Evolutionary conservation across 2,329 filamentous ascomycete species (phyloP), one percentile per base, ranked within the genome.

Genomic region (Dothistroma septosporum): DNA sequence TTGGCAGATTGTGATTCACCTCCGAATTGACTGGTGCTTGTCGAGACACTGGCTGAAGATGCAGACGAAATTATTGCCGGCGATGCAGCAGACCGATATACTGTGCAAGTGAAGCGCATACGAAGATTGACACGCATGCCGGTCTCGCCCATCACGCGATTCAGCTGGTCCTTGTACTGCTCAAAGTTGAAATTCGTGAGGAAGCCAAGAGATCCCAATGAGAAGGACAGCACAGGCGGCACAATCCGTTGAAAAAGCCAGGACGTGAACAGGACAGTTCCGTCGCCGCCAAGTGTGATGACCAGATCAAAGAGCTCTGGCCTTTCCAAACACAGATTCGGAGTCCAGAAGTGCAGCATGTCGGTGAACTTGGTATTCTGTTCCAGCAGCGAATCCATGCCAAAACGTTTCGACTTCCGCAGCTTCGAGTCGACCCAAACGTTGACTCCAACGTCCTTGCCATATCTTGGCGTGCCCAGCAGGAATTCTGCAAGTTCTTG

Each of bases 391-490:
- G 86, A 85, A 4, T 85, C 77, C 1, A 90, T 86, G 70, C 92
- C 87, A 74, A 99, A 99, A 55, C 94, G 89, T 75, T 91, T 92
- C 5, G 92, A 96, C 69, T 87, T 87, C 69, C 87, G 87, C 63
- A 99, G 82, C 78, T 99, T 97, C 66, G 92, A 90, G 76, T 99
- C 94, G n/a, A 99, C 94, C 73, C 96, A 97, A 65, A 99, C 94
- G 70, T 93, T 96, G 57, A 99, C 89, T 14, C 94, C 94, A n/a
- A 94, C 74, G 64, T 94, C 87, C 57, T 86, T 91, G 48, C 91
- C 91, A 74, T 99, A 96, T 53, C 94, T 86, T 12, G 94, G 92
- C 2, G 92, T 97, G 63, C 84, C 85, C 62, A 99, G 83, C 35
- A 99, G 82, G 91, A 93, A 99, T 68, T 87, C 85, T 11, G 93